Evolutionary conservation across 306 rosid species (phyloP), one percentile per base, ranked within the genome.

Genomic region (Cicer cuneatum): DNA sequence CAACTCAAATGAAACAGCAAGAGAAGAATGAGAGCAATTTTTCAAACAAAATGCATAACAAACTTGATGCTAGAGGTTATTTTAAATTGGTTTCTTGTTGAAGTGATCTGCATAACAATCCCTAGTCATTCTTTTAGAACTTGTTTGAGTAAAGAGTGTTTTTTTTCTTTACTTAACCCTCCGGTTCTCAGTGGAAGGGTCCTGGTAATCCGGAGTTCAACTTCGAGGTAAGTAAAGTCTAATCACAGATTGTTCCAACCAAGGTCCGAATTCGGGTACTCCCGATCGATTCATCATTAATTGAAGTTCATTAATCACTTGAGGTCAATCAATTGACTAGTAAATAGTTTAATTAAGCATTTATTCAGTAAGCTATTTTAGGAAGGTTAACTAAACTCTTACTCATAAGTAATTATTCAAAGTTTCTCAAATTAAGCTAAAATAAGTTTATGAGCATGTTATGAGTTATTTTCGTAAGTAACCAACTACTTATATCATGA

Each of bases 31-130:
- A 77, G 43, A 59, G 63, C 73, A 61, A 13, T 48, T 16, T 51
- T 39, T 73, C 85, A 42, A 74, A 33, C 10, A 58, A 40, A 75
- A 69, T 40, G 15, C 70, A 45, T 47, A 61, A 62, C 48, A 72
- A 74, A 74, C 71, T 45, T 9, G 82, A 68, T 9, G 11, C 24
- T 6, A 57, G 29, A 54, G 89, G 92, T 88, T 81, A 79, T 53
- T 78, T n/a, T 72, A 54, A 66, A 49, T 15, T 60, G 21, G 65
- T 69, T 21, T 45, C 69, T 21, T 7, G n/a, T 14, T 15, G 11
- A 61, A 61, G 11, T 61, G 45, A n/a, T 38, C 15, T 61, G 24
- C 13, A n/a, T 6, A 2, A 16, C 42, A 11, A 61, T 56, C 16
- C 45, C 58, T 3, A 8, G 13, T 40, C 39, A 70, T 33, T 14